Evolutionary conservation across 495 filamentous ascomycete species (phyloP), one percentile per base, ranked within the genome.

Genomic region (Lichina pygmaea): DNA sequence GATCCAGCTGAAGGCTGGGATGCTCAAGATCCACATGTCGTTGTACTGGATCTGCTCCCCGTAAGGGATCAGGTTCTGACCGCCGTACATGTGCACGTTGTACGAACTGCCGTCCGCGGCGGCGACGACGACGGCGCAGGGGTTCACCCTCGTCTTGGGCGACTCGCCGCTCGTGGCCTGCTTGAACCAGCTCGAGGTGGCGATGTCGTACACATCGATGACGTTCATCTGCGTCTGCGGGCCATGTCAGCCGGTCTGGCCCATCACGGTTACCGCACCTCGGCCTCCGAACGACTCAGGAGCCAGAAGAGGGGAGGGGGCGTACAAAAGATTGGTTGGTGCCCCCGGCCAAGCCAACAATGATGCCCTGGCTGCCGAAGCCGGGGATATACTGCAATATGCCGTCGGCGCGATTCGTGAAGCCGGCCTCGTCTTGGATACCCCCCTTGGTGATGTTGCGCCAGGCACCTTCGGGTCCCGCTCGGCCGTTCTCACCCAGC

Each of bases 1-100:
- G 41, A 82, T 73, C 79, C 79, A 83, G 2, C 71, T 78, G 51
- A 85, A 78, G 9, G 66, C 59, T 0, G 80, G 79, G 42, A 85
- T 65, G n/a, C 73, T 76, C 17, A 85, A 63, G 44, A 84, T 79
- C 70, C 75, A 83, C 62, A 80, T 73, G 52, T 84, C 79, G 41
- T 66, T 65, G 56, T 80, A 81, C 51, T 81, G 73, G 5, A 57
- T 69, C 57, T 80, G 71, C 44, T 61, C 52, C 43, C 62, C 63
- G 49, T 60, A 66, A 6, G 77, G 76, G 24, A 65, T 59, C 9
- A 82, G 62, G 49, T 77, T 80, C 52, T 84, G 78, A 0, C 79
- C 79, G 6, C 75, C 79, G 50, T 73, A 83, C 55, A 85, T 66
- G 57, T 84, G 81, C 34, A 84, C 65, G 48, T 84, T 76, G 55